A percentile compares a stretch with the other conserved stretches of the same genome.
These are phyloP conservation scores for Wallacemonas sp. DNA, from an alignment of 208 protist species.

Conservation along the genomic window DNA sequence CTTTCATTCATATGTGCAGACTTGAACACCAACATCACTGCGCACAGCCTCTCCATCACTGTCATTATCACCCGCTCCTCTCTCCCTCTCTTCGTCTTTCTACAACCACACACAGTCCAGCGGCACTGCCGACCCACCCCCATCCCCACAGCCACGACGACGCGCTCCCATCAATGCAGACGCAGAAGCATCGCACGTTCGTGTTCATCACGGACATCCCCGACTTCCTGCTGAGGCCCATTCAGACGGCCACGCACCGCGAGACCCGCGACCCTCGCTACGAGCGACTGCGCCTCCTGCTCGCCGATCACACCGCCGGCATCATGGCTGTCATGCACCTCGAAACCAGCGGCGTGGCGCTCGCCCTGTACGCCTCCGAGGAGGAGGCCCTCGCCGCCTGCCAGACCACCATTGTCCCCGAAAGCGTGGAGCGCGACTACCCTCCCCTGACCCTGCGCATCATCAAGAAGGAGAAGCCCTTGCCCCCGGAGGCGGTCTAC, in stretches of 20 bases:
- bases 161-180: no score
- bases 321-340: slow-evolving; percentile 91
- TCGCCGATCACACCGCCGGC: slow-evolving; percentile 74
- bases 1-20: background rate
- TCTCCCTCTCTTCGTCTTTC: background rate
- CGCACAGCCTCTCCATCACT: no score
- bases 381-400: slow-evolving; percentile 83
- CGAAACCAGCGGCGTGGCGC: slow-evolving; percentile 65
- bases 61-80: background rate
- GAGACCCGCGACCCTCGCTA: slow-evolving; percentile 74
- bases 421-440: slow-evolving; percentile 29
- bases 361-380: slow-evolving; percentile 85
- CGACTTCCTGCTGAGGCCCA: slow-evolving; percentile 67
- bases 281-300: slow-evolving; percentile 73
- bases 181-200: slow-evolving; percentile 57
- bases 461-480: slow-evolving; percentile 67
- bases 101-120: no score
- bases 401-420: slow-evolving; percentile 57
- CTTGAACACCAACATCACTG: no score
- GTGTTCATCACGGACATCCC: slow-evolving; percentile 89
- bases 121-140: no score
- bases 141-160: no score
- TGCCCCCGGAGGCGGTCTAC: slow-evolving; percentile 78
- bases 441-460: slow-evolving; percentile 70
- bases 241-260: slow-evolving; percentile 12